These are phyloP conservation scores for Trametes versicolor DNA, from an alignment of 1,284 basidiomycete genomes.

Conservation along the genomic window DNA sequence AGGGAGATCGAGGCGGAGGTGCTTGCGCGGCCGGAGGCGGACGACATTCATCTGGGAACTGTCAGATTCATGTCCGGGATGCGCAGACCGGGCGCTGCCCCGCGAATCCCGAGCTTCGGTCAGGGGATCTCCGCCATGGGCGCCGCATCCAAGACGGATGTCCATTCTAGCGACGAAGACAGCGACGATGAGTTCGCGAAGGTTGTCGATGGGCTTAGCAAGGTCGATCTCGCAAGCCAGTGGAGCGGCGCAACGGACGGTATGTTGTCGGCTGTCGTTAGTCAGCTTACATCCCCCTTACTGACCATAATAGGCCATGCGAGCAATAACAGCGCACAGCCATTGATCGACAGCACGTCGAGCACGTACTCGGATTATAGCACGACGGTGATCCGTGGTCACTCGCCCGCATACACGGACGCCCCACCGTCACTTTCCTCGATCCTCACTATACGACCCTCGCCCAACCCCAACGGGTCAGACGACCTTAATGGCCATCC, in stretches of 20 bases:
- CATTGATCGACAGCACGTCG: conserved; percentile 61
- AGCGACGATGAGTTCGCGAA: conserved; percentile 79
- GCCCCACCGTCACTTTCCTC: conserved; percentile 73
- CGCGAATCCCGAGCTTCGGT: conserved; percentile 88
- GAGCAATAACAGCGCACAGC: conserved; percentile 57
- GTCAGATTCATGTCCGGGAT: conserved; percentile 78
- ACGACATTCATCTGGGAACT: conserved; percentile 86
- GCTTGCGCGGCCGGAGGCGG: conserved; percentile 70
- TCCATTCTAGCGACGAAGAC: conserved; percentile 59
- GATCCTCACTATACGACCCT: conserved; percentile 74
- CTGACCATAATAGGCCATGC: conserved; percentile 43
- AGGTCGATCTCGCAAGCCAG: conserved; percentile 59
- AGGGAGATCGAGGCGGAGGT: conserved; percentile 85
- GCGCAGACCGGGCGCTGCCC: conserved; percentile 65
- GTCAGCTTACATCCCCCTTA: background rate
- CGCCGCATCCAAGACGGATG: conserved; percentile 31
- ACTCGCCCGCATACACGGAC: conserved; percentile 50
- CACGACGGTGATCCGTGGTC: conserved; percentile 68
- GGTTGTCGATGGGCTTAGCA: conserved; percentile 66
- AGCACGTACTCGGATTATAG: conserved; percentile 69
- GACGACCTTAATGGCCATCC: conserved; percentile 39
- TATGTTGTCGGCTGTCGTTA: conserved; percentile 36
- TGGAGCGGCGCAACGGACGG: conserved; percentile 57
- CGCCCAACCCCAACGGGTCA: conserved; percentile 56
- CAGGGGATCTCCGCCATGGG: conserved; percentile 74